phyloP scores from a whole-genome alignment of 129 eudicot genomes.

The Arctium minus region DNA sequence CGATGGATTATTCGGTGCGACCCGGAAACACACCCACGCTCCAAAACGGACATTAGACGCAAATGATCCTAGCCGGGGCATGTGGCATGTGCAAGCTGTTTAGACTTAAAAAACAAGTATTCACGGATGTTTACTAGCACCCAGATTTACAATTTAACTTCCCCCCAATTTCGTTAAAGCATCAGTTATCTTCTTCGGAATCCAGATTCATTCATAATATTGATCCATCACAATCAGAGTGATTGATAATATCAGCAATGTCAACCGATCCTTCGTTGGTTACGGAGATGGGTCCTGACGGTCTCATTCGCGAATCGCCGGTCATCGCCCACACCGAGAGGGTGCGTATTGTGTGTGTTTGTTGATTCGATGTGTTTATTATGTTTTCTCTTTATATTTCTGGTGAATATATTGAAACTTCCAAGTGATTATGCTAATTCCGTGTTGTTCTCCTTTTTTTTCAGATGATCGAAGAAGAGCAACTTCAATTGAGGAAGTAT shows the following conservation, averaged over 20 bases:
- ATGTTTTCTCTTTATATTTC: background rate
- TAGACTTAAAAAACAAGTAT: background rate
- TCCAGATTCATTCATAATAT: background rate
- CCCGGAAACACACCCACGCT: background rate
- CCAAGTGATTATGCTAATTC: background rate
- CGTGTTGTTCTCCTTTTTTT: background rate
- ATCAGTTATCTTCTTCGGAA: slow-evolving; percentile 1
- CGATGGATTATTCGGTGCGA: background rate
- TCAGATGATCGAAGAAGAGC: slow-evolving; percentile 88
- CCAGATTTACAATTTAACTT: background rate
- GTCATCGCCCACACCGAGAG: slow-evolving; percentile 91
- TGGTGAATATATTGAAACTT: background rate
- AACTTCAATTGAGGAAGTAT: slow-evolving; percentile 87
- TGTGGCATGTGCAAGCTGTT: slow-evolving; percentile 20
- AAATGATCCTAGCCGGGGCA: slow-evolving; percentile 12
- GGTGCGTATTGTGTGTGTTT: slow-evolving; percentile 29
- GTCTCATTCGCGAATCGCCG: slow-evolving; percentile 74
- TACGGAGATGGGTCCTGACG: slow-evolving; percentile 92
- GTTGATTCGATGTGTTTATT: background rate
- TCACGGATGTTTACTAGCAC: background rate
- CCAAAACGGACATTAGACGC: background rate
- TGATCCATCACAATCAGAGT: slow-evolving; percentile 1
- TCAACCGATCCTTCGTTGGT: slow-evolving; percentile 34
- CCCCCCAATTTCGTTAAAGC: slow-evolving; percentile 17
- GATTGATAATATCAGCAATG: slow-evolving; percentile 27